A percentile compares a stretch with the other conserved stretches of the same genome.
phyloP scores from a whole-genome alignment of 1,284 basidiomycete genomes.

The Sporisorium exsertum region DNA sequence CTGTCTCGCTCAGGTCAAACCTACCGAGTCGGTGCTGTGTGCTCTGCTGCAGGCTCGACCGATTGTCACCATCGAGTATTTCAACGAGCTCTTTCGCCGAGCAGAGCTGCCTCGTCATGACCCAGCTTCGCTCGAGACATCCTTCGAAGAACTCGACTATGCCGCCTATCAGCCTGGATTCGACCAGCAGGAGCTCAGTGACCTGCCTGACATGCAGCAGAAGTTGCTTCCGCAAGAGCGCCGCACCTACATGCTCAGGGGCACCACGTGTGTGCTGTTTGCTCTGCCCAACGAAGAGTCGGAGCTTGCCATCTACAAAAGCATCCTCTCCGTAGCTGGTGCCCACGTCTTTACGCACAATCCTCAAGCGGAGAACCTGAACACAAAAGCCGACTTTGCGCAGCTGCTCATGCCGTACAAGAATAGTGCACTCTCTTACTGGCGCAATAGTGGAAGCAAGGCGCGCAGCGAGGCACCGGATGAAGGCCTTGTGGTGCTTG shows the following conservation, averaged over 20 bases:
- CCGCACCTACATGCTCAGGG: slow-evolving; percentile 50
- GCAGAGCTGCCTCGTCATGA: slow-evolving; percentile 42
- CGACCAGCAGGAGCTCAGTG: slow-evolving; percentile 36
- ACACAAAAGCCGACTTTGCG: slow-evolving; percentile 46
- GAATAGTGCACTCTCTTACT: slow-evolving; percentile 44
- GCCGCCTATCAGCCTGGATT: slow-evolving; percentile 37
- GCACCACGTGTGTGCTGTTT: slow-evolving; percentile 52
- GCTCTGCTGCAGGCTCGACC: slow-evolving; percentile 38
- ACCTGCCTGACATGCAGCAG: slow-evolving; percentile 22
- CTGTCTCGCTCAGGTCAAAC: slow-evolving; percentile 39
- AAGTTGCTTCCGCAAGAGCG: slow-evolving; percentile 25
- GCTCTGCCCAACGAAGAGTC: slow-evolving; percentile 32
- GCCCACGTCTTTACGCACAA: slow-evolving; percentile 40
- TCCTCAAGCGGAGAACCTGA: slow-evolving; percentile 24
- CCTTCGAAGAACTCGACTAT: slow-evolving; percentile 33
- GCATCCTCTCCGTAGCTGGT: slow-evolving; percentile 32
- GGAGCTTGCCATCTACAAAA: slow-evolving; percentile 42
- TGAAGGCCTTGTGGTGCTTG: slow-evolving; percentile 48
- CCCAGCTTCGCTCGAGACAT: slow-evolving; percentile 37
- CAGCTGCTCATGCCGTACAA: slow-evolving; percentile 52
- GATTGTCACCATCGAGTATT: slow-evolving; percentile 45
- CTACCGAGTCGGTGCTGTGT: slow-evolving; percentile 43
- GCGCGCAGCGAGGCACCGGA: slow-evolving; percentile 47
- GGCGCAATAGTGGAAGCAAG: slow-evolving; percentile 38
- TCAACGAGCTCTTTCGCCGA: slow-evolving; percentile 45